Evolutionary conservation across 345 rosid species (phyloP), one percentile per base, ranked within the genome.

Genomic region (Aegle marmelos): DNA sequence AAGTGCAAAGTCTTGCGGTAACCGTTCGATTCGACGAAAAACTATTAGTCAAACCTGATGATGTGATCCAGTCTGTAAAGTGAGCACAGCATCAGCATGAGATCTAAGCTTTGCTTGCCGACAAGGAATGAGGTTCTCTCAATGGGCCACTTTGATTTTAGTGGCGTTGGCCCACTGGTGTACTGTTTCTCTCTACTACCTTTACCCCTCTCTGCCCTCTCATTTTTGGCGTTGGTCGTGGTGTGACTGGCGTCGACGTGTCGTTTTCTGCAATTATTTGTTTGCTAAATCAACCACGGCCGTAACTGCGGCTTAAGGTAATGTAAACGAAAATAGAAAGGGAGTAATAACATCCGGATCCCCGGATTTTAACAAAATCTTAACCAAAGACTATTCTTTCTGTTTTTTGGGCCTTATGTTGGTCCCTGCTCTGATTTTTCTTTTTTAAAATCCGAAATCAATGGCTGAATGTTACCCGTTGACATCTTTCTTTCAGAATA

Each of bases 21-120:
- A 27, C 76, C 81, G 79, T 76, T 79, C 76, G 82, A 79, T 79
- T 79, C 62, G 45, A 31, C 66, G 41, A 25, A 37, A 76, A 68
- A 24, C 41, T 16, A 25, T 30, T 56, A 50, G 69, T 70, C 74
- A 34, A 76, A 33, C 53, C 11, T 37, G n/a, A 34, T 7, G 9
- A 25, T 21, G 39, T 48, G 69, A 21, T 73, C 85, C 85, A 72
- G 85, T 5, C 85, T 83, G 85, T 83, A 72, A 79, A 76, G 67
- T 34, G 30, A 9, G 31, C 6, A 53, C 13, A n/a, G 65, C 65
- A 33, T 53, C 13, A n/a, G 65, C 65, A 33, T 53, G 53, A 27
- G 64, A 24, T 34, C 17, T 27, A 22, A 7, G 13, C 58, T 63
- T 62, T 6, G 31, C 68, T 21, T 75, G 78, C 70, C 70, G 70